Evolutionary conservation across 1,139 yeast species (phyloP).

Genomic region (Pichia kudriavzevii): DNA sequence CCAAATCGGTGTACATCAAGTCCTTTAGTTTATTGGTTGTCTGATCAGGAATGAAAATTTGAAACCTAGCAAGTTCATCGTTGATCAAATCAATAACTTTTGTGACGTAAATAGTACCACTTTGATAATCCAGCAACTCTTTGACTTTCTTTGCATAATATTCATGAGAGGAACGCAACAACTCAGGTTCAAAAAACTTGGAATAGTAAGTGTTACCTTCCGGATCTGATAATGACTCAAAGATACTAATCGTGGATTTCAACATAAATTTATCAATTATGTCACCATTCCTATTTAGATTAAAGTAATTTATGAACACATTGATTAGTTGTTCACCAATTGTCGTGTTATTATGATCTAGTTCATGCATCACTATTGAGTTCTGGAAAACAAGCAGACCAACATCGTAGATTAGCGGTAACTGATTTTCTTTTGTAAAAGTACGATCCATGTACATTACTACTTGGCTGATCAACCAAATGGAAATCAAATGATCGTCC

Average conservation of each 20-base stretch:
- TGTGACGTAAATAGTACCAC: conserved; percentile 51
- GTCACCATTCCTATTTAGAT: conserved; percentile 45
- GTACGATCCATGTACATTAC: conserved; percentile 82
- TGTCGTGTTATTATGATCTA: conserved; percentile 31
- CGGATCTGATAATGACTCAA: conserved; percentile 48
- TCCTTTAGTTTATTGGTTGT: conserved; percentile 48
- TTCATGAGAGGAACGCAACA: conserved; percentile 46
- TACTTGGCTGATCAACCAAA: conserved; percentile 80
- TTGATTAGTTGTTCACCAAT: conserved; percentile 46
- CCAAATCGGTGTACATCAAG: conserved; percentile 55
- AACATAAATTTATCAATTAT: conserved; percentile 55
- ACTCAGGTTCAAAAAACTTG: conserved; percentile 58
- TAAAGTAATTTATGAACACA: conserved; percentile 50
- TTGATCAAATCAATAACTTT: conserved; percentile 43
- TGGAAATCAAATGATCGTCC: conserved; percentile 68
- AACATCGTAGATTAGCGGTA: conserved; percentile 64
- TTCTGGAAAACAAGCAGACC: conserved; percentile 43
- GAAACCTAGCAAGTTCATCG: conserved; percentile 54
- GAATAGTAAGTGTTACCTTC: conserved; percentile 53
- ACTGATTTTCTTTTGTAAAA: conserved; percentile 65
- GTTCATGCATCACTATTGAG: conserved; percentile 31
- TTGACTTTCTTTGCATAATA: conserved; percentile 47
- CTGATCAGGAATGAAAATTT: conserved; percentile 45
- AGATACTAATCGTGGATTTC: conserved; percentile 59
- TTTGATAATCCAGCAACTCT: conserved; percentile 28